Base-by-base conservation (phyloP, 108 stramenopile species). In the Pseudonitzschia pungens region DNA sequence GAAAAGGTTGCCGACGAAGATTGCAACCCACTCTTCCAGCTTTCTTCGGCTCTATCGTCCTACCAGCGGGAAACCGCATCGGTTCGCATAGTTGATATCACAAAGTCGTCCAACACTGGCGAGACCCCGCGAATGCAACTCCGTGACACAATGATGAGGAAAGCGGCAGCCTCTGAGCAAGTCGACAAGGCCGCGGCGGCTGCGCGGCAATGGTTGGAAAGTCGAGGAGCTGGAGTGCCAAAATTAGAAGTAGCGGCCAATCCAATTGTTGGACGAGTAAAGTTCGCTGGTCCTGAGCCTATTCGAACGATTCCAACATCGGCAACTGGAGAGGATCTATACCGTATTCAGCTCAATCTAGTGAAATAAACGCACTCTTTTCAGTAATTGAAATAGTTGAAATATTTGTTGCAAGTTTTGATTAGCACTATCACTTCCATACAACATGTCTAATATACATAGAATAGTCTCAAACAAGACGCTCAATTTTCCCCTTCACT, bases 41-140 rank as follows among this genome's bases (percentile, higher is more conserved):
- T 80, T 32, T 75, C 74, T 18, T 73, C 81, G 60, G 77, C 82
- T 26, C 55, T 83, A 8, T 76, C 75, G 15, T 48, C 60, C 48
- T 83, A 75, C 29, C 70, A 82, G 24, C 51, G 58, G 10, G 69
- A 72, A 67, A 74, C 70, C 26, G 85, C 85, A 43, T 84, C 83
- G 20, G 74, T 81, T n/a, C 71, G 70, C 18, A 53, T 84, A 4
- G 79, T 84, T 8, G 83, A 84, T 52, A 52, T 84, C 26, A 59
- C 78, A 3, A 79, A 74, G 27, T 62, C 68, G 10, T 66, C 67
- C 56, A 51, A 48, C 15, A 33, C 11, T 21, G 50, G 44, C 21
- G 59, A 64, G 59, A 52, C 74, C 12, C 64, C 78, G 16, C 77
- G 83, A 21, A 33, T 64, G 50, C 75, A 75, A 57, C 69, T 83